Evolutionary conservation across 768 basidiomycete species (phyloP).

Genomic region (Strobilomyces confusus): DNA sequence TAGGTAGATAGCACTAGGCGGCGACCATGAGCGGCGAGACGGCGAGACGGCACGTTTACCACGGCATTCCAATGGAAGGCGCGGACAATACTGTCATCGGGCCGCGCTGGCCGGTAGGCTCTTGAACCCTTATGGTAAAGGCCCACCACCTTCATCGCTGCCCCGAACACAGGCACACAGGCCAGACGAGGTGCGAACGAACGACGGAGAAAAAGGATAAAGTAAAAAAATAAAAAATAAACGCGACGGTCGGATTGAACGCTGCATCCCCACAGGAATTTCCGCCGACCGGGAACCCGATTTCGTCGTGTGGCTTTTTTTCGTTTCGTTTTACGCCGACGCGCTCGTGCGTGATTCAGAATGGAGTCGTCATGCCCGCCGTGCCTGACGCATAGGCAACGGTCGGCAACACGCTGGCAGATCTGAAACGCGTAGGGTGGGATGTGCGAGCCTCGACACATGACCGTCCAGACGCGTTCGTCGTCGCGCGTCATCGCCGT

Average conservation of each 20-base stretch:
- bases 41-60: too few relatives aligned
- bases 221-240: background rate
- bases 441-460: too few relatives aligned
- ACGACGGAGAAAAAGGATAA: background rate
- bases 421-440: constrained; percentile 3
- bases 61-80: too few relatives aligned
- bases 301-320: background rate
- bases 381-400: background rate
- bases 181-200: background rate
- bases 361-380: background rate
- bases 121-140: too few relatives aligned
- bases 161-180: too few relatives aligned
- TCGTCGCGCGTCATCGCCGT: background rate
- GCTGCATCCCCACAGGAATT: background rate
- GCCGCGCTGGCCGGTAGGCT: too few relatives aligned
- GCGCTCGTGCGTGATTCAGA: background rate
- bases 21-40: too few relatives aligned
- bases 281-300: background rate
- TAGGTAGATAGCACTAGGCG: too few relatives aligned
- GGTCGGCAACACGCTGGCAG: background rate
- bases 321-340: background rate
- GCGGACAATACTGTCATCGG: too few relatives aligned
- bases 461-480: background rate
- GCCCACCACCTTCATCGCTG: too few relatives aligned
- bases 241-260: background rate